Base-by-base conservation (phyloP, 2,329 filamentous ascomycete genomes). In the Colletotrichum salicis region DNA sequence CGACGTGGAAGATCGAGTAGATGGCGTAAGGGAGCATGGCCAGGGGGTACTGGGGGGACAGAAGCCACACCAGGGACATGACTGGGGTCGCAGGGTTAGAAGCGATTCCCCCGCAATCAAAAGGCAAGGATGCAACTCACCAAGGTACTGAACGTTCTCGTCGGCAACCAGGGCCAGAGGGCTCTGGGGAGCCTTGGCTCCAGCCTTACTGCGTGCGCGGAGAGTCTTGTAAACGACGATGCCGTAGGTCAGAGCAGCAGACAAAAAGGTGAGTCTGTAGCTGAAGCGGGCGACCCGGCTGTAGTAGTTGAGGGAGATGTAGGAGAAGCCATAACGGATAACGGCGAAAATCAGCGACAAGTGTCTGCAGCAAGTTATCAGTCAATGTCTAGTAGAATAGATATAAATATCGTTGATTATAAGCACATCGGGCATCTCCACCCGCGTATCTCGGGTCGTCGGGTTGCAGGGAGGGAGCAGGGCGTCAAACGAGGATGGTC, bases 141-240 rank as follows among this genome's bases (percentile, higher is more conserved):
- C 87, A 73, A 99, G 89, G 82, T 99, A 99, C 84, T 98, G 96
- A 64, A 99, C 94, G 83, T 99, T 99, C 88, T 99, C 96, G 81
- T 99, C 96, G 13, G 90, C 87, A 68, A 92, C 86, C 75, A 97
- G 86, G 73, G 91, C 89, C 71, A 96, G 66, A 60, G 88, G 82
- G 70, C 93, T 90, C 63, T 81, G 80, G 51, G 83, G 90, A 77
- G 91, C 82, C 80, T 86, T 91, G 73, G 86, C 90, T 75, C 92
- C 92, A 61, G 91, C 87, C 88, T 94, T 93, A 77, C 93, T 89
- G 76, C 94, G 93, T 77, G 95, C 94, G 76, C 95, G 92, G 86
- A 95, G 94, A 70, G 94, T 95, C 90, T 99, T 99, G 89, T 97
- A 98, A 74, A 99, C 96, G 61, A 99, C 96, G 76, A 99, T 98